Evolutionary conservation across 139 green algal species (phyloP).

Genomic region (Nannochloris sp.): DNA sequence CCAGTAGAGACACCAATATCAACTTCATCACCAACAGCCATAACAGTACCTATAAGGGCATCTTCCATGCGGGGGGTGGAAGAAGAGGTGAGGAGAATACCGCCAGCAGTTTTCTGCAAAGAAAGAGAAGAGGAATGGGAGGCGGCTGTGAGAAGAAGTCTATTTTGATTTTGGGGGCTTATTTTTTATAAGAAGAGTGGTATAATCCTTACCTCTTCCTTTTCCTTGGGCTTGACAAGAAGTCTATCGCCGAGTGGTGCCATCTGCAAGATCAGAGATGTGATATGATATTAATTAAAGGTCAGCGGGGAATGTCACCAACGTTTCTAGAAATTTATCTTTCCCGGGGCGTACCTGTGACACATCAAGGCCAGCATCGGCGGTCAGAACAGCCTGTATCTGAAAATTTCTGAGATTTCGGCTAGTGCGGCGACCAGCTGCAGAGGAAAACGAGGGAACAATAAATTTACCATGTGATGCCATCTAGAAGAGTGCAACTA

Average conservation of each 20-base stretch:
- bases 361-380: conserved; percentile 1
- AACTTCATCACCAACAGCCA: conserved; percentile 5
- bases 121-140: neutral
- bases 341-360: neutral
- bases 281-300: neutral
- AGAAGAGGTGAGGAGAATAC: conserved; percentile 21
- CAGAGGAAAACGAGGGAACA: no score
- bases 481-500: neutral
- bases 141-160: neutral
- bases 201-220: conserved; percentile 16
- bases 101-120: conserved; percentile 28
- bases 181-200: neutral
- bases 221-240: conserved; percentile 41
- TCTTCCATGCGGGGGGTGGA: conserved; percentile 30
- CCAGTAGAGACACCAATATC: conserved; percentile 30
- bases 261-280: conserved; percentile 30
- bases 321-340: neutral
- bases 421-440: no score
- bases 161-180: neutral
- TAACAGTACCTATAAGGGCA: conserved; percentile 12
- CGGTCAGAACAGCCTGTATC: conserved; percentile 1
- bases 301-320: neutral
- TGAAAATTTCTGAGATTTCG: no score
- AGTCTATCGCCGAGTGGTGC: conserved; percentile 40
- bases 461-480: neutral